phyloP scores from a whole-genome alignment of 1,284 basidiomycete species.

The Puccinia novopanici region DNA sequence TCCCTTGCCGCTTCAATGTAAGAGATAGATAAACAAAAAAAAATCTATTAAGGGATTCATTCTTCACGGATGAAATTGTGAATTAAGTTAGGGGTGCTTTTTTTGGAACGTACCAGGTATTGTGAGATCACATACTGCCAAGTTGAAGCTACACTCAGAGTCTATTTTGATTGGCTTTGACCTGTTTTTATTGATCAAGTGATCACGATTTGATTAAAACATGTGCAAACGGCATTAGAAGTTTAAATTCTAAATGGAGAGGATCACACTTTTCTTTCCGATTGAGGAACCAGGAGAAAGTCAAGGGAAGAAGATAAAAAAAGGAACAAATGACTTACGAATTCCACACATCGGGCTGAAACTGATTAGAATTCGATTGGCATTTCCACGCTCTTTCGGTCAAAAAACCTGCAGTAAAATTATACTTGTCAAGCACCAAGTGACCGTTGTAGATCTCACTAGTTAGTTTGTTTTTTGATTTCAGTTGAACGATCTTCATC shows the following conservation, averaged over 20 bases:
- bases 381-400: slow-evolving; percentile 44
- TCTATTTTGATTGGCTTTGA: slow-evolving; percentile 25
- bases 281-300: background rate
- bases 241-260: background rate
- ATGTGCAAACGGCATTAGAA: background rate
- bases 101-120: slow-evolving; percentile 1
- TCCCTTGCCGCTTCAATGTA: background rate
- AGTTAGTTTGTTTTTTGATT: slow-evolving; percentile 18
- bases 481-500: slow-evolving; percentile 47
- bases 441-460: slow-evolving; percentile 41
- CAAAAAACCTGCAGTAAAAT: slow-evolving; percentile 28
- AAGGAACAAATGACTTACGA: slow-evolving; percentile 14
- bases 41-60: background rate
- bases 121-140: slow-evolving; percentile 43
- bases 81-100: background rate
- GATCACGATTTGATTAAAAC: background rate
- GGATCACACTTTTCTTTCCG: background rate
- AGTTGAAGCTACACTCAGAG: slow-evolving; percentile 33
- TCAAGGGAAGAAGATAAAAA: no score
- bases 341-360: slow-evolving; percentile 42
- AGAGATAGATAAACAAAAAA: background rate
- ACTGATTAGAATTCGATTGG: slow-evolving; percentile 22
- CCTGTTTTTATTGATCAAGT: background rate
- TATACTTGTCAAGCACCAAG: slow-evolving; percentile 37
- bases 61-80: background rate